These are phyloP conservation scores for Tulasnella calospora DNA, from an alignment of 768 basidiomycete species.

Conservation along the genomic window DNA sequence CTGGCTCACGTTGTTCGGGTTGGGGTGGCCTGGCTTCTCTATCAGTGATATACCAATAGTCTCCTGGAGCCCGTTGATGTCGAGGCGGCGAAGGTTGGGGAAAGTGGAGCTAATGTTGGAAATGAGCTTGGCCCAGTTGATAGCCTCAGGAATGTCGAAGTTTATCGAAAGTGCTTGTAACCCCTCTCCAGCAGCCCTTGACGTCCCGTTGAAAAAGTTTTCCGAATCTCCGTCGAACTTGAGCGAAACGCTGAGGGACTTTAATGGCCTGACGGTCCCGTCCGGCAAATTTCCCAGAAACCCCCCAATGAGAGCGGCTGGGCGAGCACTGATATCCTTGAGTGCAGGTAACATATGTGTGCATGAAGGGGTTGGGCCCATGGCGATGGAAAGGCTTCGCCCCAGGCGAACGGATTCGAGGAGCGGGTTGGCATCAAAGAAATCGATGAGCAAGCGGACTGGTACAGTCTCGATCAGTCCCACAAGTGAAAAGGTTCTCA, in stretches of 20 bases:
- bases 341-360: not conserved
- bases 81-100: not conserved
- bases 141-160: not conserved
- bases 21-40: not conserved
- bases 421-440: not conserved
- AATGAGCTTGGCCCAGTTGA: not conserved
- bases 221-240: not conserved
- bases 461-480: not conserved
- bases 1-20: not conserved
- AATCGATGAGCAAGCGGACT: not conserved
- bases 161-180: not conserved
- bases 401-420: not conserved
- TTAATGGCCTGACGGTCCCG: not conserved
- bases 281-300: not conserved
- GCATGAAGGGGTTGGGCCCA: not conserved
- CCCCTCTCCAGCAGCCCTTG: not conserved
- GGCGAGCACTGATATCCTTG: not conserved
- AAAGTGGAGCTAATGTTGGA: not conserved
- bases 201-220: not conserved
- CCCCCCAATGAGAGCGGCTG: not conserved
- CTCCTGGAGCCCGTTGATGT: not conserved
- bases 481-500: not conserved
- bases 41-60: not conserved
- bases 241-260: not conserved
- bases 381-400: not conserved